Evolutionary conservation across 495 filamentous ascomycete species (phyloP), one percentile per base, ranked within the genome.

Genomic region (Bacidia rubella): DNA sequence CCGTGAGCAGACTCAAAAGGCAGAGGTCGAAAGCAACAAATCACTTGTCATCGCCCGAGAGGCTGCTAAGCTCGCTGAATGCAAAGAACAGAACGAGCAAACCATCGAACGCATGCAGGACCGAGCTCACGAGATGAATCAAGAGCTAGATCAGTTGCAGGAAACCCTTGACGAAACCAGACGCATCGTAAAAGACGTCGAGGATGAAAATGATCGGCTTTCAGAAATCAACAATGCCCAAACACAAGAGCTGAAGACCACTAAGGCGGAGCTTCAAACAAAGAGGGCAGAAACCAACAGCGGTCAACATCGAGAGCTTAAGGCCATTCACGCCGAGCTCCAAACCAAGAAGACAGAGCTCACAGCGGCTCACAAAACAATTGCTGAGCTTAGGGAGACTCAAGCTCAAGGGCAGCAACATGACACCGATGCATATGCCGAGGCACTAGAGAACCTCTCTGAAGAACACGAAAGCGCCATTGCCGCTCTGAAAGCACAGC

Each of bases 131-230:
- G 64, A 63, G 17, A 57, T 58, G 0, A 66, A 60, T 20, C 49
- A 38, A 19, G 57, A 62, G 47, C 49, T 59, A 22, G 52, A 57
- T 2, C 51, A 62, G 17, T 40, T 48, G 2, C 61, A 65, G 26
- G 64, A 70, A 15, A 69, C 72, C 48, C 57, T 68, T 11, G 51
- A 63, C 21, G 74, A 75, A 62, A 58, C 68, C 0, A 68, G 72
- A 22, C 56, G 63, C 17, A 63, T 73, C 9, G 62, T 74, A 32
- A 65, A 70, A 45, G 68, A 70, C 20, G 67, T 74, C 15, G 72
- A 74, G 57, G 54, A 62, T 3, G 74, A 77, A 51, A 75, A 75
- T 52, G 65, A 65, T 7, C 65, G 65, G 11, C 65, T 75, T 10
- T 60, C 63, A 10, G 50, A 62, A 22, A 48, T 54, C 24, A 54